These are phyloP conservation scores for Phlebiopsis flavidoalba DNA, from an alignment of 768 basidiomycete genomes.

Conservation along the genomic window DNA sequence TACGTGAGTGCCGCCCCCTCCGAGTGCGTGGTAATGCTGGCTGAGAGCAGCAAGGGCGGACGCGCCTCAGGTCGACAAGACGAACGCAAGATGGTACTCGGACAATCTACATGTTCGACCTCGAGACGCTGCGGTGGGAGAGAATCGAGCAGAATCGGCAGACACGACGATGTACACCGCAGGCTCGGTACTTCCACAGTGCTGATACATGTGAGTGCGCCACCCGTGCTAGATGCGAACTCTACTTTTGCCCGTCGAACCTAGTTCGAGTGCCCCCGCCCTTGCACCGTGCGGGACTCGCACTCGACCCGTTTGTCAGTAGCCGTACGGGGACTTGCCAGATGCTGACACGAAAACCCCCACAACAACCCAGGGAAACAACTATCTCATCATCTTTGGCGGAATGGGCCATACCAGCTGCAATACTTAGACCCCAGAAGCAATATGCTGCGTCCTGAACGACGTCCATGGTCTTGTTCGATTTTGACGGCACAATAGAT, in stretches of 20 bases:
- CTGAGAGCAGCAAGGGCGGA: constrained; percentile 57
- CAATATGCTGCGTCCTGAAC: constrained; percentile 87
- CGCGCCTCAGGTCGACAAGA: constrained; percentile 78
- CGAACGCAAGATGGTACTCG: constrained; percentile 83
- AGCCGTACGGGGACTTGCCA: too few species aligned
- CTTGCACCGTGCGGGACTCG: neutral
- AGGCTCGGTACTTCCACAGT: constrained; percentile 92
- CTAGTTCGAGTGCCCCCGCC: neutral
- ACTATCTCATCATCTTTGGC: constrained; percentile 88
- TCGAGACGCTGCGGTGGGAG: constrained; percentile 79
- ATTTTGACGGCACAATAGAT: constrained; percentile 62
- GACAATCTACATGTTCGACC: constrained; percentile 90
- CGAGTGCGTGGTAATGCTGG: neutral
- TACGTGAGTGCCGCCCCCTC: constrained; percentile 50
- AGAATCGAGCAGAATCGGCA: constrained; percentile 48
- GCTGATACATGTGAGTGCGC: constrained; percentile 73
- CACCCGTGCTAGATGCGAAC: neutral
- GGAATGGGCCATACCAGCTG: constrained; percentile 86
- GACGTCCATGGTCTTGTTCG: constrained; percentile 91
- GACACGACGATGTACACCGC: constrained; percentile 74
- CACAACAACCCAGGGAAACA: constrained; percentile 82
- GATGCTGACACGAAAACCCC: neutral
- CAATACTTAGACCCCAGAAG: constrained; percentile 66
- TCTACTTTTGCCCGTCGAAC: neutral
- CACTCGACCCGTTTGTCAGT: neutral